Conservation (phyloP, 208 protist species). For the Acanthamoeba lenticulata region DNA sequence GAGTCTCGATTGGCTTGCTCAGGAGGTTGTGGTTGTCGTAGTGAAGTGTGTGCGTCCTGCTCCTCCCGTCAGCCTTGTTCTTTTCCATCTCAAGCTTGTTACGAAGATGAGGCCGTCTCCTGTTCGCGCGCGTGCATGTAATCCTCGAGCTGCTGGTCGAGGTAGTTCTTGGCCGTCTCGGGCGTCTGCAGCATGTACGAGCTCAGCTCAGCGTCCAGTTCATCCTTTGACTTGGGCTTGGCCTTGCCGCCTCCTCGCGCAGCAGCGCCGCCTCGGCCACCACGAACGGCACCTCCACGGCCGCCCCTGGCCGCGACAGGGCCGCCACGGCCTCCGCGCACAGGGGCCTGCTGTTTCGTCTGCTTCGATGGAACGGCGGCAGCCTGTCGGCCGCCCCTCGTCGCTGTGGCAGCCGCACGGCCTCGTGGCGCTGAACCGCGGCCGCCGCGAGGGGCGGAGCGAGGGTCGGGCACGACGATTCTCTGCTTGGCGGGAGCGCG, state of each 20-base stretch:
- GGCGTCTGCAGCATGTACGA: not conserved
- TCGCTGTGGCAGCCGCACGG: not conserved
- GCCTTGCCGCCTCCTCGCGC: not conserved
- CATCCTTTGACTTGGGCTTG: not conserved
- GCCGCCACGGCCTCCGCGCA: not conserved
- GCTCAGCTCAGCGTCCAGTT: not conserved
- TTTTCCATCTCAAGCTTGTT: not conserved
- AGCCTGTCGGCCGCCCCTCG: no score
- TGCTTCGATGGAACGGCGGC: no score
- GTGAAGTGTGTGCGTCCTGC: not conserved
- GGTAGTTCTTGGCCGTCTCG: not conserved
- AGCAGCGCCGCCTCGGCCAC: not conserved
- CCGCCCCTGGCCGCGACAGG: not conserved
- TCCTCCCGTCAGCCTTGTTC: not conserved
- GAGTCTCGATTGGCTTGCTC: no score
- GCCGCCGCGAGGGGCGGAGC: not conserved
- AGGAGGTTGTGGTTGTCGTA: no score
- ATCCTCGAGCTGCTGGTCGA: constrained; percentile 15
- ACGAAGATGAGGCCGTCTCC: not conserved
- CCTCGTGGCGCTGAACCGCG: not conserved
- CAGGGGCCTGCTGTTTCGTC: not conserved
- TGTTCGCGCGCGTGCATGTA: not conserved
- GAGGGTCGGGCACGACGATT: not conserved
- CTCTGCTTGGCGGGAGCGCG: not conserved
- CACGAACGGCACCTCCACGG: not conserved